Evolutionary conservation across 345 rosid species (phyloP).

Genomic region (Brassica incana): DNA sequence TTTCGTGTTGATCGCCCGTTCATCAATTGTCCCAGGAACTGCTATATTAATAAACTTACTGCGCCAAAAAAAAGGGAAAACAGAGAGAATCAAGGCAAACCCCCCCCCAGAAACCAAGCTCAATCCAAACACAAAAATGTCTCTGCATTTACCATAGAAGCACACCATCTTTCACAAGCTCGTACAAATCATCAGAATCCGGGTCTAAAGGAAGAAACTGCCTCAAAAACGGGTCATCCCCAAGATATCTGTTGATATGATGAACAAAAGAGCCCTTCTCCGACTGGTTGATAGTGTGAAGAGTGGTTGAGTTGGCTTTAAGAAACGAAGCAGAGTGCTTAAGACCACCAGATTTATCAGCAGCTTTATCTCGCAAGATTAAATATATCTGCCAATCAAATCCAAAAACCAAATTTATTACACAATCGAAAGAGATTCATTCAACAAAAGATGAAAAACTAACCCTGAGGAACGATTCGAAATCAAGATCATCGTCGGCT

Average conservation of each 20-base stretch:
- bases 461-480: constrained; percentile 85
- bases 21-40: constrained; percentile 94
- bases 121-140: not conserved
- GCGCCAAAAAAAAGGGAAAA: constrained; percentile 24
- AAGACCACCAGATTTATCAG: constrained; percentile 57
- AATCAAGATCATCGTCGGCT: constrained; percentile 64
- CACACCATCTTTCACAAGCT: constrained; percentile 91
- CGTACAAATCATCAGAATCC: constrained; percentile 65
- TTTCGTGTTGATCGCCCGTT: constrained; percentile 86
- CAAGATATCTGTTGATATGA: constrained; percentile 86
- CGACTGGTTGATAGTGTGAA: constrained; percentile 70
- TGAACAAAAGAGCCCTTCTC: constrained; percentile 86
- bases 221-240: constrained; percentile 81
- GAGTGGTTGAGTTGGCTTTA: constrained; percentile 69
- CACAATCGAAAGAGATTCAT: constrained; percentile 7
- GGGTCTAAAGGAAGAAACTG: constrained; percentile 95
- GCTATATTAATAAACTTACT: constrained; percentile 94
- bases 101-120: constrained; percentile 18
- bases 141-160: constrained; percentile 65
- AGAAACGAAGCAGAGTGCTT: constrained; percentile 73
- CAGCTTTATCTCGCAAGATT: constrained; percentile 63
- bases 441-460: not conserved
- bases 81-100: constrained; percentile 19
- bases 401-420: not conserved
- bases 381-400: constrained; percentile 56